phyloP scores from a whole-genome alignment of 2,329 filamentous ascomycete genomes.

The Fusarium circinatum region DNA sequence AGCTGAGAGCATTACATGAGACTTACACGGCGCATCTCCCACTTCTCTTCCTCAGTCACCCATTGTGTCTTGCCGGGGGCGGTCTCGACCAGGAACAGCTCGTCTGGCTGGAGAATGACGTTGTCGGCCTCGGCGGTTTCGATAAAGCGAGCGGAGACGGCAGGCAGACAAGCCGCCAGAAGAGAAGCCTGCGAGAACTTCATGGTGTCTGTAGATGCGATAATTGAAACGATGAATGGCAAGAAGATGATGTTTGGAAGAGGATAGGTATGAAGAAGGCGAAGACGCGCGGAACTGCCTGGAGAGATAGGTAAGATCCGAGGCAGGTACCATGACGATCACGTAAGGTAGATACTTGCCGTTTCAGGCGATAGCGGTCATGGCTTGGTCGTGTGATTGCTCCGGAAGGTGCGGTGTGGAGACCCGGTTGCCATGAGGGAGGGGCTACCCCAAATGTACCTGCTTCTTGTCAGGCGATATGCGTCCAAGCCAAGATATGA shows the following conservation, averaged over 20 bases:
- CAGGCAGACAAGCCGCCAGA: slow-evolving; percentile 65
- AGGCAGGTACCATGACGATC: slow-evolving; percentile 37
- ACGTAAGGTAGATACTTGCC: slow-evolving; percentile 37
- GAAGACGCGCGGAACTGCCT: slow-evolving; percentile 19
- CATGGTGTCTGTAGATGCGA: slow-evolving; percentile 51
- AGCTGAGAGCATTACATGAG: not conserved
- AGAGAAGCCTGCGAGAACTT: slow-evolving; percentile 64
- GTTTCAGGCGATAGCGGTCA: slow-evolving; percentile 28
- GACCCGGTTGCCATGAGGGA: slow-evolving; percentile 32
- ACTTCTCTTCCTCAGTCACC: slow-evolving; percentile 96
- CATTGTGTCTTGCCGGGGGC: slow-evolving; percentile 84
- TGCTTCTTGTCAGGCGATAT: slow-evolving; percentile 1
- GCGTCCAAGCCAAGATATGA: not conserved
- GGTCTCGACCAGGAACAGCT: slow-evolving; percentile 79
- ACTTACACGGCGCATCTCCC: slow-evolving; percentile 83
- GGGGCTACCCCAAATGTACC: not conserved
- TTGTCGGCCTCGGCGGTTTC: slow-evolving; percentile 62
- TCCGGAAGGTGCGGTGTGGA: slow-evolving; percentile 30
- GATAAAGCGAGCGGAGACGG: slow-evolving; percentile 66
- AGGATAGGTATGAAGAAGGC: slow-evolving; percentile 14
- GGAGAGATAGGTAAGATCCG: slow-evolving; percentile 24
- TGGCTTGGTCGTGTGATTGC: slow-evolving; percentile 34
- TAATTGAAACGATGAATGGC: not conserved
- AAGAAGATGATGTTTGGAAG: slow-evolving; percentile 12
- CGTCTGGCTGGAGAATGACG: slow-evolving; percentile 57